Conservation (phyloP, 2,329 filamentous ascomycete genomes). For the Exophiala sideris region DNA sequence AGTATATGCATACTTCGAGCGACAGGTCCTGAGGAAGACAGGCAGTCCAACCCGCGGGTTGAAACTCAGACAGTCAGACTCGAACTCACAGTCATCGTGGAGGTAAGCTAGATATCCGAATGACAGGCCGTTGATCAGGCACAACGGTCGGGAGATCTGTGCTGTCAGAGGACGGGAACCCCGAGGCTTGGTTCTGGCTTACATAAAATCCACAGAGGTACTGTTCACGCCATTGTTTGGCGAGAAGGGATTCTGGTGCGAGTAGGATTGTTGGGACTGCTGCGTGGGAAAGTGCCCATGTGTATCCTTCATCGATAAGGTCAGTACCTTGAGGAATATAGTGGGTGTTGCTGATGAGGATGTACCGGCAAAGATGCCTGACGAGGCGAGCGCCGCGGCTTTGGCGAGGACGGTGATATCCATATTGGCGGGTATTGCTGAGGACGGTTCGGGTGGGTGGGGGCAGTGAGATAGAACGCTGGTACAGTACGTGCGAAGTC, state of each 20-base stretch:
- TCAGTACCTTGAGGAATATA: neutral
- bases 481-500: too few species aligned
- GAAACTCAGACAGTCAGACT: neutral
- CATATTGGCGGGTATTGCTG: neutral
- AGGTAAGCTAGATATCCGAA: slow-evolving; percentile 19
- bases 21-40: neutral
- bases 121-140: slow-evolving; percentile 14
- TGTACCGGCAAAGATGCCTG: slow-evolving; percentile 16
- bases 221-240: slow-evolving; percentile 18
- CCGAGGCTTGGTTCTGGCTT: neutral
- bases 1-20: neutral
- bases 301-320: slow-evolving; percentile 16
- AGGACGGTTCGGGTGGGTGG: too few species aligned
- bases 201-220: slow-evolving; percentile 19
- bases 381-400: slow-evolving; percentile 12
- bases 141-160: slow-evolving; percentile 19
- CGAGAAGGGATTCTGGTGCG: slow-evolving; percentile 5
- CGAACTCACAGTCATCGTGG: slow-evolving; percentile 1
- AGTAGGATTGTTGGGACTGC: slow-evolving; percentile 18
- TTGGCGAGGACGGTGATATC: slow-evolving; percentile 23
- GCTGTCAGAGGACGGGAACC: neutral
- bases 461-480: too few species aligned
- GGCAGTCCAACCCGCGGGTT: too few species aligned
- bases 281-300: slow-evolving; percentile 20
- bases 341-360: neutral